phyloP scores from a whole-genome alignment of 1,139 yeast genomes.

The Yamadazyma friedrichii region DNA sequence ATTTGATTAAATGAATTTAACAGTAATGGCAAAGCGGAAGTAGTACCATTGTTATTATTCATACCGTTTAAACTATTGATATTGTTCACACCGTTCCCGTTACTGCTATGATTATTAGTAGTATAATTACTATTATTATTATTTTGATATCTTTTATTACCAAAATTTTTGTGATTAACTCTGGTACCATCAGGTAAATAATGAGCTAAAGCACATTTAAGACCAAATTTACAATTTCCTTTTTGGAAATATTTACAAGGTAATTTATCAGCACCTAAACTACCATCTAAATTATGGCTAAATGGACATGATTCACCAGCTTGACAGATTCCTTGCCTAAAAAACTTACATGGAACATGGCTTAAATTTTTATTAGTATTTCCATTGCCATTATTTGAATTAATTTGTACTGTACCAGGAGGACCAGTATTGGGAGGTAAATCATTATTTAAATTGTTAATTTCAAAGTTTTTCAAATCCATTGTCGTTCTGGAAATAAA shows the following conservation, averaged over 20 bases:
- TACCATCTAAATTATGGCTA: conserved; percentile 69
- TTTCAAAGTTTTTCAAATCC: conserved; percentile 9
- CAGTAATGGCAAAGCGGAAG: not conserved
- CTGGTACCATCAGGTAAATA: conserved; percentile 85
- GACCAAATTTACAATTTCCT: conserved; percentile 93
- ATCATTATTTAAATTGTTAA: conserved; percentile 13
- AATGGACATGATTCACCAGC: conserved; percentile 93
- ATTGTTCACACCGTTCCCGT: not conserved
- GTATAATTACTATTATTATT: not conserved
- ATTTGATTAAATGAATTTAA: not conserved
- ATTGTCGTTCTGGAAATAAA: conserved; percentile 2
- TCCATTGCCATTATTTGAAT: conserved; percentile 6
- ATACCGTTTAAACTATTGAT: not conserved
- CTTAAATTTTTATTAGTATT: conserved; percentile 50
- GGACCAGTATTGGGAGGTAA: conserved; percentile 47
- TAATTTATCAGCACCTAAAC: conserved; percentile 57
- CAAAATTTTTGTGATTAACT: conserved; percentile 49
- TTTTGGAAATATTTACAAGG: conserved; percentile 93
- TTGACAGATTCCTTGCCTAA: conserved; percentile 86
- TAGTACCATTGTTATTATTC: not conserved
- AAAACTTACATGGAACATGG: conserved; percentile 96
- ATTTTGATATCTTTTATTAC: conserved; percentile 3
- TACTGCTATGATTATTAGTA: not conserved
- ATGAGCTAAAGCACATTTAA: conserved; percentile 91
- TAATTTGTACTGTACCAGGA: conserved; percentile 30